phyloP scores from a whole-genome alignment of 257 asterid species.

The Knoxia roxburghii region DNA sequence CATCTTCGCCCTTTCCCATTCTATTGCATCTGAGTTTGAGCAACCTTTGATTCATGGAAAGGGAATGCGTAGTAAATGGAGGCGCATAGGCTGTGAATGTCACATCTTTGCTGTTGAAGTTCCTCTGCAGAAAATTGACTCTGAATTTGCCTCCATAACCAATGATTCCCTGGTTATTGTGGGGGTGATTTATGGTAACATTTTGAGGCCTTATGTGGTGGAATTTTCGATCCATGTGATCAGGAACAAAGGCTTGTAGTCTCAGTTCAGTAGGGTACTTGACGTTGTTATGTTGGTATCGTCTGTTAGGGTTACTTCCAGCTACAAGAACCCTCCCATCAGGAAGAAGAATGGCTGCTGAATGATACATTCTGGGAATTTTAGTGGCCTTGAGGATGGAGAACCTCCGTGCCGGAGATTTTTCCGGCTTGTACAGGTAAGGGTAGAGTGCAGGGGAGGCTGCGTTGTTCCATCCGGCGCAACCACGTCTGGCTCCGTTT shows the following conservation, averaged over 20 bases:
- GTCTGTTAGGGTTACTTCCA: conserved; percentile 51
- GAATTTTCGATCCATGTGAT: conserved; percentile 31
- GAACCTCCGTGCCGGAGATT: conserved; percentile 35
- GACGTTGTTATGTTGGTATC: conserved; percentile 31
- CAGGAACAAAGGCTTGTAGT: conserved; percentile 48
- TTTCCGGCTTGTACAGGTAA: conserved; percentile 46
- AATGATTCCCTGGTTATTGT: conserved; percentile 22
- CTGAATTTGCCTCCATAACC: conserved; percentile 31
- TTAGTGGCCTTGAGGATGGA: conserved; percentile 31
- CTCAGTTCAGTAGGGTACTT: conserved; percentile 53
- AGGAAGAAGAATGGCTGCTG: conserved; percentile 45
- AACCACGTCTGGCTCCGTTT: conserved; percentile 45
- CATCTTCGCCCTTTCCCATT: conserved; percentile 24
- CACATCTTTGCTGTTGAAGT: conserved; percentile 15
- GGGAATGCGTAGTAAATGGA: conserved; percentile 59
- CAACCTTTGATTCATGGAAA: conserved; percentile 66
- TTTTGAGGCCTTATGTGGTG: conserved; percentile 38
- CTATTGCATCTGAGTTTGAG: conserved; percentile 35
- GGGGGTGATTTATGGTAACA: conserved; percentile 21
- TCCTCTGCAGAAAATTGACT: conserved; percentile 30
- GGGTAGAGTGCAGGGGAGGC: conserved; percentile 40
- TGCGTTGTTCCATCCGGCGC: conserved; percentile 40
- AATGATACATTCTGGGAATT: conserved; percentile 57
- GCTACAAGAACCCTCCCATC: conserved; percentile 59
- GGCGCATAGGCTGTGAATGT: conserved; percentile 40